Evolutionary conservation across 306 rosid species (phyloP).

Genomic region (Carpinus fangiana): DNA sequence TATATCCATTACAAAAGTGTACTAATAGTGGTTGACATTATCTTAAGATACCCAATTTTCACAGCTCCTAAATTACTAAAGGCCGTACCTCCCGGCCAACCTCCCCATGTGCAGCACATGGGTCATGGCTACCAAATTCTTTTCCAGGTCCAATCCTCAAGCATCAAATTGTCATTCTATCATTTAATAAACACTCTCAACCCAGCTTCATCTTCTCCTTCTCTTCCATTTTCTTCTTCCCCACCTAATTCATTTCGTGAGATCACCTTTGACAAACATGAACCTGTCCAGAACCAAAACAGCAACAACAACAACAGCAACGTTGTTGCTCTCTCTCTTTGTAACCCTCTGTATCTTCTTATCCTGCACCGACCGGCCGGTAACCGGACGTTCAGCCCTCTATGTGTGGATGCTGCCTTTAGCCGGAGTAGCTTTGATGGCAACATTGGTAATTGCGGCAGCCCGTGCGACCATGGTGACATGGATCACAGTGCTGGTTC

Average conservation of each 20-base stretch:
- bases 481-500: slow-evolving; percentile 71
- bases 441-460: slow-evolving; percentile 26
- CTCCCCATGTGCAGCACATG: slow-evolving; percentile 66
- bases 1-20: background rate
- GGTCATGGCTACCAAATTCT: slow-evolving; percentile 43
- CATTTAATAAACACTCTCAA: slow-evolving; percentile 4
- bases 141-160: slow-evolving; percentile 9
- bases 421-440: background rate
- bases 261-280: background rate
- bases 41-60: background rate
- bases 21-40: background rate
- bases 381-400: slow-evolving; percentile 20
- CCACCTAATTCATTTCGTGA: background rate
- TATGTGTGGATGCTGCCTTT: slow-evolving; percentile 8
- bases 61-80: background rate
- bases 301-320: background rate
- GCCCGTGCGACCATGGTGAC: slow-evolving; percentile 54
- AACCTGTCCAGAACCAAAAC: slow-evolving; percentile 21
- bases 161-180: slow-evolving; percentile 15
- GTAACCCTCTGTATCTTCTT: slow-evolving; percentile 4
- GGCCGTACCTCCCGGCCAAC: background rate
- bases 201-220: background rate
- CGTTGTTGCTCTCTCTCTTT: slow-evolving; percentile 26
- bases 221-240: background rate
- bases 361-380: slow-evolving; percentile 2